Evolutionary conservation across 2,329 filamentous ascomycete species (phyloP).

Genomic region (Trichophyton schoenleinii): DNA sequence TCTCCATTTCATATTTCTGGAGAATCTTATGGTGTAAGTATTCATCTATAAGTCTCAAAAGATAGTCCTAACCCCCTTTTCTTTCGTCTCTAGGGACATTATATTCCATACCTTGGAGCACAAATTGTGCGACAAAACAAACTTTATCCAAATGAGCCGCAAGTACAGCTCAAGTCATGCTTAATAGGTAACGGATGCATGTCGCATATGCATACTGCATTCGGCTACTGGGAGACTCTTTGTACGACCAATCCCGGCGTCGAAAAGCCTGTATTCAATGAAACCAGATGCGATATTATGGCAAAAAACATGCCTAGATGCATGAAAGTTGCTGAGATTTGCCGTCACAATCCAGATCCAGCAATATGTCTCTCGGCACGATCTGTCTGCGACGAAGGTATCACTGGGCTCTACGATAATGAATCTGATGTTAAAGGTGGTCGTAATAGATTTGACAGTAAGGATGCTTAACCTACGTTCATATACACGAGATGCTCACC

Average conservation of each 20-base stretch:
- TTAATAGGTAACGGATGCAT: constrained; percentile 36
- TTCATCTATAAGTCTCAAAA: constrained; percentile 12
- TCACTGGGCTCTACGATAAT: constrained; percentile 31
- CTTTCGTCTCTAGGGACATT: background rate
- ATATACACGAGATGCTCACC: background rate
- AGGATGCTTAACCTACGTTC: background rate
- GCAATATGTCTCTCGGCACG: constrained; percentile 30
- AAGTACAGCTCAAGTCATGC: constrained; percentile 26
- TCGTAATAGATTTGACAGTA: constrained; percentile 34
- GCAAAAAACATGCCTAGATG: constrained; percentile 34
- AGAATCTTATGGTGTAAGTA: constrained; percentile 34
- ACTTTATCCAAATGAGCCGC: background rate
- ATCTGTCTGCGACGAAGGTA: constrained; percentile 27
- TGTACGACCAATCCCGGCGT: constrained; percentile 35
- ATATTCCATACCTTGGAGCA: background rate
- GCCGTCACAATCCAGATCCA: constrained; percentile 30
- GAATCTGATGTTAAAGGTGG: constrained; percentile 27
- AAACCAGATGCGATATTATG: constrained; percentile 22
- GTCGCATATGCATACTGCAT: constrained; percentile 28
- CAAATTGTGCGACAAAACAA: background rate
- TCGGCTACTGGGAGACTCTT: constrained; percentile 35
- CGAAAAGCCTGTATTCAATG: background rate
- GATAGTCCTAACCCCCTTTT: background rate
- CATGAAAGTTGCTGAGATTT: constrained; percentile 28
- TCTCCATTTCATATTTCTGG: constrained; percentile 36